Percentiles rank a stretch among this genome's conserved stretches.
Conservation (phyloP, 75 land plant genomes). For the Cupressus sempervirens region DNA sequence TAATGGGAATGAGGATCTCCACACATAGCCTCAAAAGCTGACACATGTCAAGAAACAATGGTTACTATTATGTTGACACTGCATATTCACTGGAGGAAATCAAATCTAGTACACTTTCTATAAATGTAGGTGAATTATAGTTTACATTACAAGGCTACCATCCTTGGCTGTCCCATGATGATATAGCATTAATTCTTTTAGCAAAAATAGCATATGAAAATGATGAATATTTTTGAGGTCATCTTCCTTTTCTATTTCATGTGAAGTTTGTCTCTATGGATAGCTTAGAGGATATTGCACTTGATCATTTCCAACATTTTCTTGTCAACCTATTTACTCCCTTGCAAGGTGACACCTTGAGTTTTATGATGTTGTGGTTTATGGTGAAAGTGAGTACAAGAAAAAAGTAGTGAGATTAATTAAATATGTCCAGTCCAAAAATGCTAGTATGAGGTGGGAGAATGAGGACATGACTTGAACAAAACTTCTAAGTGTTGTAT, state of each 20-base stretch:
- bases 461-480: too few species aligned
- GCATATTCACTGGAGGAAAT: too few species aligned
- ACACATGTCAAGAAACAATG: constrained; percentile 96
- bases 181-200: too few species aligned
- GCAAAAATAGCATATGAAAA: too few species aligned
- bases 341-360: constrained; percentile 97
- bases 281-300: constrained; percentile 97
- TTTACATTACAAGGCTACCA: too few species aligned
- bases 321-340: constrained; percentile 95
- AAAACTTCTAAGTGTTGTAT: too few species aligned
- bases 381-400: constrained; percentile 93
- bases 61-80: too few species aligned
- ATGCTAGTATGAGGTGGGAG: constrained; percentile 99
- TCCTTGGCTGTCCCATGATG: too few species aligned
- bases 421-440: constrained; percentile 98
- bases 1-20: constrained; percentile 84
- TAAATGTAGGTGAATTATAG: too few species aligned
- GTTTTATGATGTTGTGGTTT: constrained; percentile 73
- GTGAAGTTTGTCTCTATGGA: constrained; percentile 99
- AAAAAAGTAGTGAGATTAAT: constrained; percentile 94
- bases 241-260: constrained; percentile 93
- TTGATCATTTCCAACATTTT: constrained; percentile 95
- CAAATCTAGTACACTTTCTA: too few species aligned
- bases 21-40: constrained; percentile 92
- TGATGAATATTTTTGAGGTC: too few species aligned